These are phyloP conservation scores for Tulasnella sp. DNA, from an alignment of 768 basidiomycete genomes.

Conservation along the genomic window DNA sequence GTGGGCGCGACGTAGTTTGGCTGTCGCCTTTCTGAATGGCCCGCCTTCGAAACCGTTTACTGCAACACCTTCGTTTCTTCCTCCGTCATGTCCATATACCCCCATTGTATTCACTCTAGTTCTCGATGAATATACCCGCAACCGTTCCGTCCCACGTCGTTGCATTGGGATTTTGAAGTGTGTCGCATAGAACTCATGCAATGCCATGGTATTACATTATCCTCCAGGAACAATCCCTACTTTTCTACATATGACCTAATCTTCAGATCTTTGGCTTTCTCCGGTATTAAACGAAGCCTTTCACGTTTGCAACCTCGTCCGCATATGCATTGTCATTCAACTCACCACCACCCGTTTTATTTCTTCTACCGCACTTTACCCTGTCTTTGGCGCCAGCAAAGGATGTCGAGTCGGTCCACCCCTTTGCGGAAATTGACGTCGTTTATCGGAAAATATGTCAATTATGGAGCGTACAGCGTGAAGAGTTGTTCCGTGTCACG, in stretches of 20 bases:
- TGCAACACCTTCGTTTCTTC: too few species aligned
- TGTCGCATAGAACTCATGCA: too few species aligned
- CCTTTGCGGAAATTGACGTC: conserved; percentile 68
- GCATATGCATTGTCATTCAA: conserved; percentile 58
- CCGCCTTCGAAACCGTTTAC: too few species aligned
- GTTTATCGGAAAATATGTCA: conserved; percentile 92
- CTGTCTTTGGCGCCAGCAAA: conserved; percentile 49
- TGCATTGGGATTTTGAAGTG: too few species aligned
- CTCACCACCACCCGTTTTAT: conserved; percentile 54
- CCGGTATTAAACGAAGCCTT: conserved; percentile 66
- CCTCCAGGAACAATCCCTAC: too few species aligned
- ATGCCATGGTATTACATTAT: too few species aligned
- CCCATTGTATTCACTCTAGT: too few species aligned
- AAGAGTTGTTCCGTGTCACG: conserved; percentile 46
- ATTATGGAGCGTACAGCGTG: conserved; percentile 75
- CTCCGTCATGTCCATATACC: too few species aligned
- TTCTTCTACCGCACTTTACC: conserved; percentile 48
- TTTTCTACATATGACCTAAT: too few species aligned
- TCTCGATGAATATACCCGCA: too few species aligned
- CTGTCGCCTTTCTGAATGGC: too few species aligned
- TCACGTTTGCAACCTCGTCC: conserved; percentile 63
- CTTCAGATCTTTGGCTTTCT: conserved; percentile 31
- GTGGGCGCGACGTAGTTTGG: not conserved
- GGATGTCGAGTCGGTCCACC: conserved; percentile 35
- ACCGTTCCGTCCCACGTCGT: too few species aligned